A percentile compares a stretch with the other conserved stretches of the same genome.
phyloP scores from a whole-genome alignment of 148 eudicot species.

The Rhododendron williamsianum region DNA sequence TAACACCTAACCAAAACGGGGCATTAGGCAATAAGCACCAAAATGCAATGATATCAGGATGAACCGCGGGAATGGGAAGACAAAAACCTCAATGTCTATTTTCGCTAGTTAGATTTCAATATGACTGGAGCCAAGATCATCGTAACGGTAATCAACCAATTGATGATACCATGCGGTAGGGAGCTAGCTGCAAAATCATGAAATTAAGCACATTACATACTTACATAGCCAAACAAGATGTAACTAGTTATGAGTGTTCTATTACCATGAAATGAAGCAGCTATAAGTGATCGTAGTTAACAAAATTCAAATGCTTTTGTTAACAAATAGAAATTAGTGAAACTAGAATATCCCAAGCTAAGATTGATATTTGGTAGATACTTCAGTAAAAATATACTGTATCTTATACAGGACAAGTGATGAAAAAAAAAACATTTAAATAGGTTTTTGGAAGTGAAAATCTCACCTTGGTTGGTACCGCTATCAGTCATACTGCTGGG shows the following conservation, averaged over 20 bases:
- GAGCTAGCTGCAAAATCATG: constrained; percentile 12
- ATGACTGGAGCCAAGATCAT: background rate
- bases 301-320: background rate
- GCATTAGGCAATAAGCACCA: background rate
- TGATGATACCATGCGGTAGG: background rate
- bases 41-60: background rate
- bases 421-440: background rate
- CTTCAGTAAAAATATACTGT: background rate
- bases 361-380: background rate
- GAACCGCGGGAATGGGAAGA: background rate
- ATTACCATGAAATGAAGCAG: background rate
- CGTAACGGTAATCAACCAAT: constrained; percentile 6
- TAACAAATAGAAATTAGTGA: background rate
- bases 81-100: background rate
- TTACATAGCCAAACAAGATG: background rate
- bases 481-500: constrained; percentile 17
- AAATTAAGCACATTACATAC: background rate
- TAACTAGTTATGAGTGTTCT: background rate
- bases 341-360: background rate
- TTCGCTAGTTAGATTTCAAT: constrained; percentile 5
- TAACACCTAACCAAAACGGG: background rate
- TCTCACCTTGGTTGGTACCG: constrained; percentile 24
- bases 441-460: background rate
- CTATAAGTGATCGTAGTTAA: background rate
- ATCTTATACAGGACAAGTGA: background rate